Base-by-base conservation (phyloP, 345 rosid genomes). In the Eucalyptus polyanthemos region DNA sequence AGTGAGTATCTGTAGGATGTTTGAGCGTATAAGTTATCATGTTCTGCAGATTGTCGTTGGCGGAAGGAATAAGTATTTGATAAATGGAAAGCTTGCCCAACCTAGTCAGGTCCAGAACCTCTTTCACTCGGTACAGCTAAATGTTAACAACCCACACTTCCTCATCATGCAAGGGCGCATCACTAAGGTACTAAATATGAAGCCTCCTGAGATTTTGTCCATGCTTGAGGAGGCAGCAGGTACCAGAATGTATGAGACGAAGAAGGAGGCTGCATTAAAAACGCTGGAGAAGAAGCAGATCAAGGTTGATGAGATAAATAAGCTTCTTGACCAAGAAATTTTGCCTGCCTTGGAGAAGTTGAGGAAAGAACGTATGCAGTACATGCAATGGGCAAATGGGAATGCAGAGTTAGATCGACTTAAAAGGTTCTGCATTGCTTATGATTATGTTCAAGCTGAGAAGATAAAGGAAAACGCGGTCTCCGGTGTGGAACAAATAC, bases 181-280 rank as follows among this genome's bases (percentile, higher is more conserved):
- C 91, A 97, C 99, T 42, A 98, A 98, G 93, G 99, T 98, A 34
- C 89, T 98, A 80, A 97, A 98, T 88, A 98, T 98, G 99, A 98
- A 98, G 92, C 99, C 99, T 56, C 99, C 99, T 1, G 99, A 97
- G 95, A 98, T 96, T 54, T 89, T 97, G 58, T 98, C 99, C 24
- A 98, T 98, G 99, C 98, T 98, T 37, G 99, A 98, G 92, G 99
- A 98, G 96, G 99, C 99, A 90, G 99, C 99, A 72, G 99, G 99
- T 62, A 98, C 99, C 19, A 95, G 99, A 92, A 98, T 98, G 99
- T 98, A 98, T 14, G 99, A 98, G 91, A 98, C 96, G 72, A 98
- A 98, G 94, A 97, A 98, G 90, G 99, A 97, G 65, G 94, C 95
- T 86, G 99, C 99, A 0, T 58, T 98, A 65, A 98, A 97, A 94